phyloP scores from a whole-genome alignment of 2,329 filamentous ascomycete genomes.

The Fusarium denticulatum region DNA sequence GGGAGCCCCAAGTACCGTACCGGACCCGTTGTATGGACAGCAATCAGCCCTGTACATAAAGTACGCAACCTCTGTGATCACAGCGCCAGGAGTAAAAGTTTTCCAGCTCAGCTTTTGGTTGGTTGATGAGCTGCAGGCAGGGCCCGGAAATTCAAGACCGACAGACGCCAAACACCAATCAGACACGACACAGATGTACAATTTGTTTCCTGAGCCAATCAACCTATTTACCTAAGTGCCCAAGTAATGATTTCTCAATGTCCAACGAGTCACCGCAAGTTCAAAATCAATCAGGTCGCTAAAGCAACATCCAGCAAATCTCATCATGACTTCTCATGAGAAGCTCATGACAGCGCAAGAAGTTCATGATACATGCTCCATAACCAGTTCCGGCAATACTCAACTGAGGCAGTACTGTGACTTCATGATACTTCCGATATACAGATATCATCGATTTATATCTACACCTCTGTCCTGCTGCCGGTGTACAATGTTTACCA shows the following conservation, averaged over 20 bases:
- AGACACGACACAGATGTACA: background rate
- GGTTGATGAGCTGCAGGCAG: background rate
- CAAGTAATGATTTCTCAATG: background rate
- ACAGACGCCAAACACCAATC: background rate
- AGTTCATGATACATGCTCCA: background rate
- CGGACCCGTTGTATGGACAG: background rate
- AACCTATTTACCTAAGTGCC: background rate
- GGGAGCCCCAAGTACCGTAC: constrained; percentile 10
- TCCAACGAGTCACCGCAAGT: background rate
- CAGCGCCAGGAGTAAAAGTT: background rate
- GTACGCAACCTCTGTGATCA: constrained; percentile 2
- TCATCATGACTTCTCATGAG: background rate
- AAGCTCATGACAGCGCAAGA: background rate
- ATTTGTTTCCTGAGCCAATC: background rate
- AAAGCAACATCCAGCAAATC: background rate
- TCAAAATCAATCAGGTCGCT: background rate
- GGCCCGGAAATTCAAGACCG: background rate
- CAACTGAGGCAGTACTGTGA: background rate
- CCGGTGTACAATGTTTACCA: constrained; percentile 5
- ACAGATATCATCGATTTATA: constrained; percentile 5
- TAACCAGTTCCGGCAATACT: constrained; percentile 2
- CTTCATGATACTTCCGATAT: background rate
- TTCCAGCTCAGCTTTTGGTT: background rate
- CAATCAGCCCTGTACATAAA: constrained; percentile 23
- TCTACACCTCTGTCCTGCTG: constrained; percentile 17